Conservation (phyloP, 2,329 filamentous ascomycete genomes). For the Colletotrichum eremochloae region DNA sequence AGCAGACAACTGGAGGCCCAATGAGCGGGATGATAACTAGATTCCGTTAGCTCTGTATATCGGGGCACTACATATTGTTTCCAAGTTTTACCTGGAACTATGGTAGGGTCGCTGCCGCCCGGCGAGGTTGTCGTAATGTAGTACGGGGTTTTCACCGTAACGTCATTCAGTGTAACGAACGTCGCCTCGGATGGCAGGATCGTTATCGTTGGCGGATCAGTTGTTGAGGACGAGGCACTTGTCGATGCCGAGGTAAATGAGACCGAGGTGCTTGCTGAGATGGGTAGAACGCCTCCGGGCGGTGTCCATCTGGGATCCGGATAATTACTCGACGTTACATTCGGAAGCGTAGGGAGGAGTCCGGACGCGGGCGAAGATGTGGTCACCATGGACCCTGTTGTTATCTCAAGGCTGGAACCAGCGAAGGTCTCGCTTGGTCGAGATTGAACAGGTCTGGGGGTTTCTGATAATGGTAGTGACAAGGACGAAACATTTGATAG, state of each 20-base stretch:
- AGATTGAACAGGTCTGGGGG: background rate
- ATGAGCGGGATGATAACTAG: slow-evolving; percentile 8
- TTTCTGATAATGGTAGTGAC: too few species aligned
- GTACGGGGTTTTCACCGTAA: background rate
- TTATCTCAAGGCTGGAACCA: background rate
- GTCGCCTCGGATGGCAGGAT: background rate
- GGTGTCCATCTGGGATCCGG: background rate
- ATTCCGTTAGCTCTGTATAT: background rate
- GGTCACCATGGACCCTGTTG: background rate
- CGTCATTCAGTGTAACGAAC: background rate
- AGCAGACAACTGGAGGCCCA: slow-evolving; percentile 23
- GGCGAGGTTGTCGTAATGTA: slow-evolving; percentile 21
- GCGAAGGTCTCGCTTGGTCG: too few species aligned
- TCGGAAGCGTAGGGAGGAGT: background rate
- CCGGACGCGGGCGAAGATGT: background rate
- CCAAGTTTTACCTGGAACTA: slow-evolving; percentile 20
- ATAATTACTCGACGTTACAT: background rate
- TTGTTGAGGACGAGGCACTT: background rate
- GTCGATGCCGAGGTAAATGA: background rate
- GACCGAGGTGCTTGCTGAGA: background rate
- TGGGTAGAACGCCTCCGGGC: background rate
- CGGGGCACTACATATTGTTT: background rate
- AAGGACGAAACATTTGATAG: background rate
- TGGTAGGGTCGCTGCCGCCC: slow-evolving; percentile 13
- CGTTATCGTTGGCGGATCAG: background rate